Evolutionary conservation across 208 protist species (phyloP).

Genomic region (Trypanosoma brucei): DNA sequence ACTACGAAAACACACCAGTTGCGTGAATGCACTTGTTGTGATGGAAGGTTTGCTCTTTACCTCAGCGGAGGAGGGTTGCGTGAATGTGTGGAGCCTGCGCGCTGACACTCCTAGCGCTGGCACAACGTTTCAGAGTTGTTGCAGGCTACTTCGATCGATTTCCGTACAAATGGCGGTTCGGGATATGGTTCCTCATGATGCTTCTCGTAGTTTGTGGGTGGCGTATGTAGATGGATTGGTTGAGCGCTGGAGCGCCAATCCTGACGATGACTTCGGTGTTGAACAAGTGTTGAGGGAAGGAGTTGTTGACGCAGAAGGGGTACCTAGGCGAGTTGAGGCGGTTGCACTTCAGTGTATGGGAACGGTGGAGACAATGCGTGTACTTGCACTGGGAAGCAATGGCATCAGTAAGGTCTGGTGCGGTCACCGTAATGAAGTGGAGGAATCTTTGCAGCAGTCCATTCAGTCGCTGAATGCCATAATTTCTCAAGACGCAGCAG

Average conservation of each 20-base stretch:
- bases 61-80: conserved; percentile 56
- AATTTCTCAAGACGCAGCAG: conserved; percentile 62
- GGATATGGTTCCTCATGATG: conserved; percentile 41
- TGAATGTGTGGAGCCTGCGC: conserved; percentile 62
- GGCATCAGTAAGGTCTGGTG: conserved; percentile 88
- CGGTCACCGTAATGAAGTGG: conserved; percentile 61
- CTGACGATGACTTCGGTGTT: conserved; percentile 82
- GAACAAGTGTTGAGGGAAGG: conserved; percentile 68
- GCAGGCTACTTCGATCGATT: conserved; percentile 48
- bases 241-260: conserved; percentile 80
- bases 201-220: conserved; percentile 70
- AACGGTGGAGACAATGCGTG: conserved; percentile 71
- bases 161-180: conserved; percentile 49
- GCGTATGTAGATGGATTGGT: conserved; percentile 72
- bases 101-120: neutral
- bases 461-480: conserved; percentile 52
- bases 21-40: conserved; percentile 59
- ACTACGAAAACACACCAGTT: conserved; percentile 45
- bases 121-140: conserved; percentile 15
- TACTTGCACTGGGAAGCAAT: conserved; percentile 80
- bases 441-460: conserved; percentile 52
- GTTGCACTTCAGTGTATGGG: conserved; percentile 37
- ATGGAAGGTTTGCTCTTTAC: conserved; percentile 73
- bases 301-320: conserved; percentile 13
- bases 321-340: conserved; percentile 18